These are phyloP conservation scores for Saprolegnia parasitica DNA, from an alignment of 352 stramenopile genomes.

Conservation along the genomic window DNA sequence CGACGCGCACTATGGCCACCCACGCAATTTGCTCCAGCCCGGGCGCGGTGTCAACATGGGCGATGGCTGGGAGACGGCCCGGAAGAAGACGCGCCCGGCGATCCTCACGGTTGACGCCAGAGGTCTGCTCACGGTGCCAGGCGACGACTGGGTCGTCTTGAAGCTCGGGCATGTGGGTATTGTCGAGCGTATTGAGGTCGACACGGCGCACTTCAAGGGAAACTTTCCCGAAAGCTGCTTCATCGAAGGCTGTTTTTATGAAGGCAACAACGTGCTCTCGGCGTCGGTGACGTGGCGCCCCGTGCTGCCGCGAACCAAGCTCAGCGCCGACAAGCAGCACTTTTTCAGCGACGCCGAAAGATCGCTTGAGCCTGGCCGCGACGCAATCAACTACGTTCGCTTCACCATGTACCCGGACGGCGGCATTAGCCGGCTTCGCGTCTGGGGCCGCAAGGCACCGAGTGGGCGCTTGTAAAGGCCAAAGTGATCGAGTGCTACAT, in stretches of 20 bases:
- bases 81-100: constrained; percentile 79
- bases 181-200: constrained; percentile 72
- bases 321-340: constrained; percentile 83
- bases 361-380: constrained; percentile 50
- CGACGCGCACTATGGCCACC: constrained; percentile 93
- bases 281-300: constrained; percentile 71
- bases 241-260: constrained; percentile 64
- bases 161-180: constrained; percentile 80
- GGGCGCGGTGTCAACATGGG: constrained; percentile 88
- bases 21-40: constrained; percentile 87
- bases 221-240: constrained; percentile 92
- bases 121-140: constrained; percentile 57
- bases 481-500: too few relatives aligned
- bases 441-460: constrained; percentile 63
- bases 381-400: constrained; percentile 87
- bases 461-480: not conserved
- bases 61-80: constrained; percentile 92
- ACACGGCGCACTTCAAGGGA: constrained; percentile 94
- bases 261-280: constrained; percentile 36
- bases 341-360: constrained; percentile 63
- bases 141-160: constrained; percentile 90
- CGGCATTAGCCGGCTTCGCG: constrained; percentile 85
- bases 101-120: constrained; percentile 53
- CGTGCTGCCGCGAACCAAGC: constrained; percentile 80
- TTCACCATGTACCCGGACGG: constrained; percentile 94